Percentiles rank a stretch among this genome's conserved stretches.
Conservation (phyloP, 2,329 filamentous ascomycete genomes). For the Zelopaecilomyces penicillatus region DNA sequence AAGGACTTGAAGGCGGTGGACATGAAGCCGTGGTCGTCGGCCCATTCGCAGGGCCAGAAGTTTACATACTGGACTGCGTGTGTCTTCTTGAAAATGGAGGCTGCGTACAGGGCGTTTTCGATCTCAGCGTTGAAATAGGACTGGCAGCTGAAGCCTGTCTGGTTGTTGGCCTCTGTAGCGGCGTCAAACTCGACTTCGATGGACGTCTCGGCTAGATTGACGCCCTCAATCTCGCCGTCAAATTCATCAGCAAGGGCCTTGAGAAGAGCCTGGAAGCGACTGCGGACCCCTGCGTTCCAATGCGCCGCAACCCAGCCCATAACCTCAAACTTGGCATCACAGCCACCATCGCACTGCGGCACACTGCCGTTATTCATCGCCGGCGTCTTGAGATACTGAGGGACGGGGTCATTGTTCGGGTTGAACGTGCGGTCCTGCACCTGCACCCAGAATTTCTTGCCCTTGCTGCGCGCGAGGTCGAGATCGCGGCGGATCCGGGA, state of each 20-base stretch:
- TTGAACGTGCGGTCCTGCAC: slow-evolving; percentile 13
- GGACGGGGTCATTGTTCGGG: slow-evolving; percentile 9
- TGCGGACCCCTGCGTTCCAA: slow-evolving; percentile 8
- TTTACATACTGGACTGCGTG: slow-evolving; percentile 15
- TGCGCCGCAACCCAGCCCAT: slow-evolving; percentile 1
- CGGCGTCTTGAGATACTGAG: slow-evolving; percentile 10
- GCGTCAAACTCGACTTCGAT: slow-evolving; percentile 2
- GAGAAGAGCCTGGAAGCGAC: slow-evolving; percentile 11
- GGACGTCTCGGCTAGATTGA: slow-evolving; percentile 14
- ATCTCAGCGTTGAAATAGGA: slow-evolving; percentile 8
- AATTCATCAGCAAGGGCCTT: slow-evolving; percentile 10
- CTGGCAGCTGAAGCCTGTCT: slow-evolving; percentile 2
- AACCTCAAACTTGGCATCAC: slow-evolving; percentile 1
- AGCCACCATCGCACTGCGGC: slow-evolving; percentile 11
- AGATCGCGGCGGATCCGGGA: slow-evolving; percentile 12
- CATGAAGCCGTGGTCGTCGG: slow-evolving; percentile 6
- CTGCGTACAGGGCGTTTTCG: slow-evolving; percentile 9
- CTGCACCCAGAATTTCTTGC: slow-evolving; percentile 15
- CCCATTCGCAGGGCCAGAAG: slow-evolving; percentile 14
- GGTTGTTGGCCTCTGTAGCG: slow-evolving; percentile 1
- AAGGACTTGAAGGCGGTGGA: slow-evolving; percentile 10
- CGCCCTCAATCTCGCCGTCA: slow-evolving; percentile 11
- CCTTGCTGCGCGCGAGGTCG: slow-evolving; percentile 19
- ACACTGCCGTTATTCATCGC: slow-evolving; percentile 14
- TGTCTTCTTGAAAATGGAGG: slow-evolving; percentile 9